Percentiles rank a stretch among this genome's conserved stretches.
Conservation (phyloP, 176 grass and related monocot genomes). For the Hsuehochloa calcarea region DNA sequence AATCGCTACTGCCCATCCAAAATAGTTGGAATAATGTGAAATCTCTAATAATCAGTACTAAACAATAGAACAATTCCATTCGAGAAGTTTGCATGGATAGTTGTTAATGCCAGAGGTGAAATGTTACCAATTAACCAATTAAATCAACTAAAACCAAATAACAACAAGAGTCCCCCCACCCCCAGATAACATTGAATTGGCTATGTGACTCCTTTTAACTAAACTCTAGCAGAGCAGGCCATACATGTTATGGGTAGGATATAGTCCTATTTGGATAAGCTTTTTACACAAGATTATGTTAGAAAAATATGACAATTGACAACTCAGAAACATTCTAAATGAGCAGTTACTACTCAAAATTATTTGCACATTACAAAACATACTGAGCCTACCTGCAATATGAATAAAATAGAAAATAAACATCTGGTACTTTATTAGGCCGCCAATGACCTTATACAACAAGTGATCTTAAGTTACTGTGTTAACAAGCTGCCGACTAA, state of each 20-base stretch:
- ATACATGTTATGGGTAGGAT: not conserved
- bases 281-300: not conserved
- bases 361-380: slow-evolving; percentile 21
- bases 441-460: too few species aligned
- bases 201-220: not conserved
- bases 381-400: slow-evolving; percentile 60
- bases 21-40: slow-evolving; percentile 12
- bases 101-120: not conserved
- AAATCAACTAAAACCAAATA: not conserved
- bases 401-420: too few species aligned
- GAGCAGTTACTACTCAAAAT: not conserved
- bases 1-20: not conserved
- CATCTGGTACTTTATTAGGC: too few species aligned
- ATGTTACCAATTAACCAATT: not conserved
- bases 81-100: not conserved
- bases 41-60: not conserved
- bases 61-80: not conserved
- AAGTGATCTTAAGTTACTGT: too few species aligned
- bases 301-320: not conserved
- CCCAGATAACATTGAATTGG: not conserved
- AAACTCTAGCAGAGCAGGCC: not conserved
- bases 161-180: not conserved
- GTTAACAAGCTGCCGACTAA: too few species aligned
- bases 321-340: not conserved
- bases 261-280: not conserved